Evolutionary conservation across 202 grass and related monocot genomes (phyloP), one percentile per base, ranked within the genome.

Genomic region (Zizania palustris): DNA sequence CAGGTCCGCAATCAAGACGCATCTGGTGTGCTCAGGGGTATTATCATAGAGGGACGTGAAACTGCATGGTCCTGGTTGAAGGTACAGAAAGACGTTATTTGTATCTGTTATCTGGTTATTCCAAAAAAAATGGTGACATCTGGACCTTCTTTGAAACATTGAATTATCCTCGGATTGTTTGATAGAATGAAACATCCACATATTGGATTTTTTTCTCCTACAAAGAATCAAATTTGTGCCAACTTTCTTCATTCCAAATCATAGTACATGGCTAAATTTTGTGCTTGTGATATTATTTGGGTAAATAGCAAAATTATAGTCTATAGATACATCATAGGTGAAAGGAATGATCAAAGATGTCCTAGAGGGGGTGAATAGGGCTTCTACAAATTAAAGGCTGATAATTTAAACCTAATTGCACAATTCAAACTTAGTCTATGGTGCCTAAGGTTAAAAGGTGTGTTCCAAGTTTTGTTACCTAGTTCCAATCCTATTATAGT

Each of bases 1-100:
- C 72, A 97, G 93, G 87, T 97, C 71, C 85, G 87, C 73, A 88
- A 86, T 70, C 90, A 97, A 81, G 93, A 93, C 85, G 83, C 80
- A 66, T 28, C 74, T 79, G 44, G 74, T 72, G 18, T 84, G 41
- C 66, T 97, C 77, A 9, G 39, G 73, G 81, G 81, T 82, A 49
- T 91, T 67, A 57, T 36, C 11, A 62, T 56, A 63, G 79, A 97
- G 81, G 86, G 85, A 73, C 90, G 88, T 35, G 88, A 93, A 83
- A 85, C 63, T 45, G 80, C 83, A 59, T 97, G 93, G 93, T 37
- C 55, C 80, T 97, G 93, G 90, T 80, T 97, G 65, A 90, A 97
- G 90, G 93, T 93, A 82, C 54, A 79, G 11, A 67, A 72, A 59
- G 3, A 37, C 1, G 11, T 69, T 41, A 45, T 78, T 41, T 73